Evolutionary conservation across 2,329 filamentous ascomycete genomes (phyloP).

Genomic region (Tolypocladium paradoxum): DNA sequence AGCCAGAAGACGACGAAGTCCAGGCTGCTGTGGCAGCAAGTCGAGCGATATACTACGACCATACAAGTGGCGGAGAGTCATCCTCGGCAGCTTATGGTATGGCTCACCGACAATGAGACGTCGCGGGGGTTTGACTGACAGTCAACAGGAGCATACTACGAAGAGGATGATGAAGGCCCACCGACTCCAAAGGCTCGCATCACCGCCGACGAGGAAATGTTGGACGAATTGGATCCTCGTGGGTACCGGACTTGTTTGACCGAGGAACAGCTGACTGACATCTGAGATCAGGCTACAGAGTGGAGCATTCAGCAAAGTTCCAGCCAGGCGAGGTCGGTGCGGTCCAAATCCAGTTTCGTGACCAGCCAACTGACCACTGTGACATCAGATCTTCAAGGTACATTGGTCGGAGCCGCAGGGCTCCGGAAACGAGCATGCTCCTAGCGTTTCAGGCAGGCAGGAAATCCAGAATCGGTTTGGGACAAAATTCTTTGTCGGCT

Average conservation of each 20-base stretch:
- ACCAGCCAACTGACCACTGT: not conserved
- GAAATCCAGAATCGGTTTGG: constrained; percentile 23
- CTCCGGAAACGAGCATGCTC: constrained; percentile 16
- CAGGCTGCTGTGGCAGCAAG: constrained; percentile 10
- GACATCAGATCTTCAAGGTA: constrained; percentile 40
- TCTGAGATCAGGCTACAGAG: constrained; percentile 22
- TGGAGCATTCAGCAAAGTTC: constrained; percentile 28
- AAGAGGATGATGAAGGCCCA: constrained; percentile 16
- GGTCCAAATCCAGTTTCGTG: not conserved
- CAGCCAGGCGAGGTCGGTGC: constrained; percentile 28
- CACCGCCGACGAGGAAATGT: constrained; percentile 3
- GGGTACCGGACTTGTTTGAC: constrained; percentile 5
- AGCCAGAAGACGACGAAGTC: constrained; percentile 8
- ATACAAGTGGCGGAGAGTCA: constrained; percentile 4
- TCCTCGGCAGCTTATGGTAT: constrained; percentile 11
- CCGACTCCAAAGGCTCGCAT: constrained; percentile 9
- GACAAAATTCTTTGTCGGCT: constrained; percentile 34
- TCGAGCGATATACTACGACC: constrained; percentile 7
- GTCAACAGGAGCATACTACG: constrained; percentile 7
- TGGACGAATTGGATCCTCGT: constrained; percentile 26
- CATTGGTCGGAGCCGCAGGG: constrained; percentile 43
- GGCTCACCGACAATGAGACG: not conserved
- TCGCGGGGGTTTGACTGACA: constrained; percentile 1
- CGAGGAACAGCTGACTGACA: not conserved
- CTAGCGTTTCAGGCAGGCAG: constrained; percentile 21